Evolutionary conservation across 345 rosid genomes (phyloP), one percentile per base, ranked within the genome.

Genomic region (Litchi chinensis): DNA sequence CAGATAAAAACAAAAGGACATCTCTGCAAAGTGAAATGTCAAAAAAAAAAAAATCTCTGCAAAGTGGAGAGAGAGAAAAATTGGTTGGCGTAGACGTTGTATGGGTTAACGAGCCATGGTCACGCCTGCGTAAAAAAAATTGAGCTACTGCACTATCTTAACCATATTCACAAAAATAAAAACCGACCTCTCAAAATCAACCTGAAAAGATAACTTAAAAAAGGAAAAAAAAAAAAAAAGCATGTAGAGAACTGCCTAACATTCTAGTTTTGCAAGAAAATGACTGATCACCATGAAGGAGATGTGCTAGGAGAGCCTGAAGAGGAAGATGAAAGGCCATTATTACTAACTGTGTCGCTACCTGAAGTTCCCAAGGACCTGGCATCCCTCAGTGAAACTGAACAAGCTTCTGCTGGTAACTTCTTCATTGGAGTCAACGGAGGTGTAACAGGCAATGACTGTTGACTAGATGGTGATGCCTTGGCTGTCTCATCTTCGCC

Each of bases 361-460:
- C 82, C 82, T 1, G 95, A 92, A 72, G 86, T 86, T 71, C 79
- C 88, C 21, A 89, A 75, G 18, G 94, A 89, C 77, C 85, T 81
- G 0, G 85, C 86, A 73, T 89, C 87, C 79, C 87, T 84, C 41
- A 91, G 75, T n/a, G 98, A 85, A 74, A 93, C 91, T 46, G 97
- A 93, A 60, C 93, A 86, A 65, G 97, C 95, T 78, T 87, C 83
- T 6, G 89, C 90, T 26, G 94, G 98, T 6, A 93, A 93, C 82
- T 87, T 85, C 89, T 93, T 92, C 97, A 92, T 93, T 18, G 98
- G 95, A 62, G 90, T 87, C 87, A 95, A 84, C 21, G 91, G 94
- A 46, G 98, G 95, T 5, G 94, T 93, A 43, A 9, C 32, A 1
- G 77, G 77, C 11, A 52, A 54, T 48, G 89, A 80, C 1, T 57